Percentiles rank a stretch among this genome's conserved stretches.
These are phyloP conservation scores for Ceratorhiza oryzae-sativae DNA, from an alignment of 1,284 basidiomycete species.

Conservation along the genomic window DNA sequence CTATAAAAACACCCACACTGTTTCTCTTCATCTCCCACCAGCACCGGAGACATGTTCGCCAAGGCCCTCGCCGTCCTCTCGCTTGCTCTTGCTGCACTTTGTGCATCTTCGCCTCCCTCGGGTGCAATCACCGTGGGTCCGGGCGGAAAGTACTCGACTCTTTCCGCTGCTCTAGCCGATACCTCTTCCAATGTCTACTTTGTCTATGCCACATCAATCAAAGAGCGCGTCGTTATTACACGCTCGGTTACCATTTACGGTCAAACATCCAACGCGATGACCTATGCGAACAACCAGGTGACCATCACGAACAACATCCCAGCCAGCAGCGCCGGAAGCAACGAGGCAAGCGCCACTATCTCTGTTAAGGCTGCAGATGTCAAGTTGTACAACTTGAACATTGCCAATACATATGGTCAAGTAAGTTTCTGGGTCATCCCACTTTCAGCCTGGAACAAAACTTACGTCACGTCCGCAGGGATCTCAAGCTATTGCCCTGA, in stretches of 20 bases:
- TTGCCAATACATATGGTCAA: slow-evolving; percentile 24
- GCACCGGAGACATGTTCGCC: background rate
- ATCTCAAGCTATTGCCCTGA: slow-evolving; percentile 45
- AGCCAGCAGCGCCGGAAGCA: slow-evolving; percentile 22
- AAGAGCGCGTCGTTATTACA: slow-evolving; percentile 42
- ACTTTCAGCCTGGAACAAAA: no score
- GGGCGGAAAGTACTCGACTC: slow-evolving; percentile 42
- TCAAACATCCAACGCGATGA: slow-evolving; percentile 38
- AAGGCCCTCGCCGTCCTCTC: background rate
- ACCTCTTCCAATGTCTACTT: slow-evolving; percentile 39
- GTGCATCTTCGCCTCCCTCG: slow-evolving; percentile 24
- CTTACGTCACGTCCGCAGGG: background rate
- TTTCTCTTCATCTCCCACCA: background rate
- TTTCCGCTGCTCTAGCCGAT: slow-evolving; percentile 40
- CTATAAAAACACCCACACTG: background rate
- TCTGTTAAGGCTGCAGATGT: slow-evolving; percentile 25
- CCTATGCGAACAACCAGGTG: slow-evolving; percentile 35
- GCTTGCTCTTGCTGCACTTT: background rate
- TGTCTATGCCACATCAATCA: slow-evolving; percentile 39
- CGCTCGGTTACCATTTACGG: slow-evolving; percentile 43
- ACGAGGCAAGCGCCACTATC: slow-evolving; percentile 34
- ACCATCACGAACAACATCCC: slow-evolving; percentile 31
- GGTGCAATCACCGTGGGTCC: slow-evolving; percentile 33
- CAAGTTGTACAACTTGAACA: slow-evolving; percentile 35
- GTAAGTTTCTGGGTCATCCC: background rate